Evolutionary conservation across 1,284 basidiomycete genomes (phyloP).

Genomic region (Fomitopsis palustris): DNA sequence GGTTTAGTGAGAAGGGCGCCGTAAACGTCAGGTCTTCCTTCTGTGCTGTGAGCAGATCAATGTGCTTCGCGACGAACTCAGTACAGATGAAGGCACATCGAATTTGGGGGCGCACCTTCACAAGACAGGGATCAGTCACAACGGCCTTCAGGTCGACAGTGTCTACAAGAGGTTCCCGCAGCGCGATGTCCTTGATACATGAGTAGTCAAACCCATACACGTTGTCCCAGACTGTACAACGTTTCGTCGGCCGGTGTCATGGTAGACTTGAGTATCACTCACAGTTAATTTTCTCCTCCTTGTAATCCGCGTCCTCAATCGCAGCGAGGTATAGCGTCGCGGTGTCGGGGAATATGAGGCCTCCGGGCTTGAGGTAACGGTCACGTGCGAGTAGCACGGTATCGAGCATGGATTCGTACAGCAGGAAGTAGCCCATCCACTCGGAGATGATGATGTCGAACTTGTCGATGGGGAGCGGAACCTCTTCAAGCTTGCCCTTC

Average conservation of each 20-base stretch:
- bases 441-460: slow-evolving; percentile 99
- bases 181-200: slow-evolving; percentile 98
- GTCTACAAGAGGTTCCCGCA: slow-evolving; percentile 96
- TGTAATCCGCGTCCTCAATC: slow-evolving; percentile 99
- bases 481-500: slow-evolving; percentile 97
- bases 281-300: slow-evolving; percentile 99
- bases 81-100: neutral
- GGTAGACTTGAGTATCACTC: slow-evolving; percentile 2
- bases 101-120: slow-evolving; percentile 58
- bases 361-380: slow-evolving; percentile 90
- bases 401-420: slow-evolving; percentile 99
- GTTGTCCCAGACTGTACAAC: slow-evolving; percentile 90
- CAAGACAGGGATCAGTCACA: slow-evolving; percentile 83
- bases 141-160: slow-evolving; percentile 94
- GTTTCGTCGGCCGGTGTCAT: neutral
- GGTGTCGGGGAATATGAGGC: slow-evolving; percentile 95
- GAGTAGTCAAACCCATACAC: slow-evolving; percentile 99
- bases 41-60: slow-evolving; percentile 88
- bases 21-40: slow-evolving; percentile 95
- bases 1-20: slow-evolving; percentile 77
- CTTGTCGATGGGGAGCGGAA: slow-evolving; percentile 78
- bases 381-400: slow-evolving; percentile 96
- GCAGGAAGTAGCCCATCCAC: slow-evolving; percentile 96
- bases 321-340: slow-evolving; percentile 94
- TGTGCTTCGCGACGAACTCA: slow-evolving; percentile 50